Evolutionary conservation across 345 rosid genomes (phyloP), one percentile per base, ranked within the genome.

Genomic region (Citrus sp.): DNA sequence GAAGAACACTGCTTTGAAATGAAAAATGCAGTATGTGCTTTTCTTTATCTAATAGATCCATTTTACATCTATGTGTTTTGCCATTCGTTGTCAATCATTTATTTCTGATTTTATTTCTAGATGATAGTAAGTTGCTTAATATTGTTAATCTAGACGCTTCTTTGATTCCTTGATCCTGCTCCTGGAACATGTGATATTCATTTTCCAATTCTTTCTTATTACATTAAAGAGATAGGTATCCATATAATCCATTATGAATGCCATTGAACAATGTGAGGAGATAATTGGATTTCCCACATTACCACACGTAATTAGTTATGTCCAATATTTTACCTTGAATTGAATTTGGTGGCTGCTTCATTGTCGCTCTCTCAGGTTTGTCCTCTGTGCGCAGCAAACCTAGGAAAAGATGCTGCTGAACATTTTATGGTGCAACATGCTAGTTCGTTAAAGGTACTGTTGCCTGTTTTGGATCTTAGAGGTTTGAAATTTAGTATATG

Each of bases 1-100:
- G 88, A 89, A 28, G 91, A 87, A 32, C 94, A 91, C 83, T 86
- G 87, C 84, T 91, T 91, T 81, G 86, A 85, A 82, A 84, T 89
- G 63, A 87, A 80, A 85, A 80, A 87, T 82, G 87, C 92, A 3
- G 92, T 88, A 89, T 32, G 87, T 84, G 37, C 49, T 77, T 80
- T 38, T 63, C 77, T 77, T 76, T 66, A 25, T 74, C 46, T 55
- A 35, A 22, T 76, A 9, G 38, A 42, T 38, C 9, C 24, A 19
- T 54, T 32, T 35, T 60, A 24, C 32, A 21, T 64, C 58, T 38
- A 21, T 37, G 14, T 5, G 37, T n/a, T 6, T 72, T 54, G 40
- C 56, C 55, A 54, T 54, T 32, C 35, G 6, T 73, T 40, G 34
- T 14, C n/a, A 32, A 38, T 42, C 75, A 73, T 24, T 73, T 42